phyloP scores from a whole-genome alignment of 2,329 filamentous ascomycete species.

The Alternaria metachromatica region DNA sequence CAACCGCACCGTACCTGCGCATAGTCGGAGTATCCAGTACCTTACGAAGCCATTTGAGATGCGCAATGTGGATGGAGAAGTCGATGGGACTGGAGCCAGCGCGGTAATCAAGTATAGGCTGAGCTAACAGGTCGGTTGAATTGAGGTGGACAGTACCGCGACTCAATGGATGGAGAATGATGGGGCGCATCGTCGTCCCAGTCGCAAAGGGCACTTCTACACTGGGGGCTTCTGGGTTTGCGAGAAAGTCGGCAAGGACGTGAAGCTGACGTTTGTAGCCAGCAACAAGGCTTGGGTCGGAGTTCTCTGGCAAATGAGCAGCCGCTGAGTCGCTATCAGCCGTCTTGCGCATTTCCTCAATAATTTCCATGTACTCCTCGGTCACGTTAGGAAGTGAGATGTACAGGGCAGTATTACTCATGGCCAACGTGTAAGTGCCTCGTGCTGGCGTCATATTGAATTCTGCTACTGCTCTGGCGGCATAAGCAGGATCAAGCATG shows the following conservation, averaged over 20 bases:
- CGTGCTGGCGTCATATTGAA: slow-evolving; percentile 9
- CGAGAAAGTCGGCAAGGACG: slow-evolving; percentile 4
- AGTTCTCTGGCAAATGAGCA: slow-evolving; percentile 4
- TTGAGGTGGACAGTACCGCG: slow-evolving; percentile 34
- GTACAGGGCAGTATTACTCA: slow-evolving; percentile 7
- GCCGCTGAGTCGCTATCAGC: neutral
- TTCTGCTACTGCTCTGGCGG: neutral
- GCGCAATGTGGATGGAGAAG: slow-evolving; percentile 17
- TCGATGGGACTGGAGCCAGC: slow-evolving; percentile 34
- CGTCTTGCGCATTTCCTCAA: neutral
- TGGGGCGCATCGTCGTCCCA: neutral
- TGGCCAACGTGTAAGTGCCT: slow-evolving; percentile 14
- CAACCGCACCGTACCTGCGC: slow-evolving; percentile 3
- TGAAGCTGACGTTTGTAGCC: slow-evolving; percentile 10
- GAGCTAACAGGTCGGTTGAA: slow-evolving; percentile 15
- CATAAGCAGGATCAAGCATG: slow-evolving; percentile 8
- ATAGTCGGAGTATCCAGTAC: slow-evolving; percentile 2
- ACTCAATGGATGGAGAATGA: slow-evolving; percentile 20
- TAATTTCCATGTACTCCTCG: neutral
- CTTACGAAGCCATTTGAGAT: slow-evolving; percentile 5
- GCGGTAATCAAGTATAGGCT: slow-evolving; percentile 39
- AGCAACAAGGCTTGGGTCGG: slow-evolving; percentile 3
- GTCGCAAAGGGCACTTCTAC: slow-evolving; percentile 10
- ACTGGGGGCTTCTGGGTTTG: slow-evolving; percentile 6
- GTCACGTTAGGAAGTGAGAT: slow-evolving; percentile 8